Evolutionary conservation across 345 rosid genomes (phyloP).

Genomic region (Hirschfeldia incana): DNA sequence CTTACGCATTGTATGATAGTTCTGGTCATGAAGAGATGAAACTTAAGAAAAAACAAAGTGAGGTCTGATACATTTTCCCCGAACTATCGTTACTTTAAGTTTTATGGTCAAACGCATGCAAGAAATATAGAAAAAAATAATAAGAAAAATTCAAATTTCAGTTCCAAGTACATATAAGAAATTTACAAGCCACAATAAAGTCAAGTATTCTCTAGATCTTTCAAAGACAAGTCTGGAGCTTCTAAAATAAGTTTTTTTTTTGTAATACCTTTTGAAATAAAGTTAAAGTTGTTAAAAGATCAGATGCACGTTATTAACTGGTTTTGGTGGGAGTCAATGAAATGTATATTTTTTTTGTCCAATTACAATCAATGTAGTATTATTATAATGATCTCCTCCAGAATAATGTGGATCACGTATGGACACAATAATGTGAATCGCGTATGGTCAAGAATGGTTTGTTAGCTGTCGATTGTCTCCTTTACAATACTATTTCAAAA

Average conservation of each 20-base stretch:
- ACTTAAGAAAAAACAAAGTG: not conserved
- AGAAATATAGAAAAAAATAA: not conserved
- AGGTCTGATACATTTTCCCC: not conserved
- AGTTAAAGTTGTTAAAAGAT: not conserved
- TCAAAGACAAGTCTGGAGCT: not conserved
- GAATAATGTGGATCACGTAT: not conserved
- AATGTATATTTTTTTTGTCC: not conserved
- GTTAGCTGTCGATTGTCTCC: conserved; percentile 5
- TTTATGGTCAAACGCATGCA: conserved; percentile 1
- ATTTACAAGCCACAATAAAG: not conserved
- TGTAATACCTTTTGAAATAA: not conserved
- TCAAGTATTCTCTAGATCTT: not conserved
- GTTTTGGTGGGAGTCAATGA: not conserved
- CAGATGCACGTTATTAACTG: not conserved
- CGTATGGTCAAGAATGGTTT: conserved; percentile 28
- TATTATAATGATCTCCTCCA: not conserved
- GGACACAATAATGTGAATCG: not conserved
- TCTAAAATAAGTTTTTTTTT: not conserved
- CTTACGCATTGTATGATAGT: not conserved
- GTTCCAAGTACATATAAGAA: not conserved
- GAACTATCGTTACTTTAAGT: not conserved
- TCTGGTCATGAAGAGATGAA: not conserved
- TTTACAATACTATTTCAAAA: not conserved
- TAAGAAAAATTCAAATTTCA: not conserved
- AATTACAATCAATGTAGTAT: not conserved